Conservation (phyloP, 2,329 filamentous ascomycete genomes). For the Calonectria hongkongensis region DNA sequence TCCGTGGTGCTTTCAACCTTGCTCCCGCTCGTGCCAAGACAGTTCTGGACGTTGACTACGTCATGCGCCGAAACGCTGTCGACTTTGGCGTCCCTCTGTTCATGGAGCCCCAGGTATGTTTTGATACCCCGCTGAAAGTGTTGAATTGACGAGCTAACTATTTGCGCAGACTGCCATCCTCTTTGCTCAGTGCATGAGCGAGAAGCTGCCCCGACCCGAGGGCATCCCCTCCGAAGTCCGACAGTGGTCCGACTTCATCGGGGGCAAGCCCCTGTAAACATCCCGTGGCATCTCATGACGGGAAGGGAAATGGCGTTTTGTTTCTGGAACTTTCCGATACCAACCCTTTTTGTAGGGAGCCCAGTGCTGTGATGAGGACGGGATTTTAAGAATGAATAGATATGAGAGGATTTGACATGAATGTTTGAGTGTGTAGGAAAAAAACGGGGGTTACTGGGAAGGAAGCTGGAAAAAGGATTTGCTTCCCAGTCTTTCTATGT, state of each 20-base stretch:
- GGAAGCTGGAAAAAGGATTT: slow-evolving; percentile 32
- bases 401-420: slow-evolving; percentile 19
- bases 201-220: slow-evolving; percentile 92
- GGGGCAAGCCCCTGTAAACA: slow-evolving; percentile 84
- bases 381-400: slow-evolving; percentile 28
- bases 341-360: slow-evolving; percentile 33
- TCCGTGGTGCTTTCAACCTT: slow-evolving; percentile 96
- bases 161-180: slow-evolving; percentile 87
- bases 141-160: slow-evolving; percentile 55
- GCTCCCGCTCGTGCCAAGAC: slow-evolving; percentile 89
- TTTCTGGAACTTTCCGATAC: slow-evolving; percentile 47
- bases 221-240: slow-evolving; percentile 94
- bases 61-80: slow-evolving; percentile 98
- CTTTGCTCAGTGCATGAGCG: slow-evolving; percentile 97
- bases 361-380: slow-evolving; percentile 32
- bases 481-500: slow-evolving; percentile 35
- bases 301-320: slow-evolving; percentile 48
- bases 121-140: slow-evolving; percentile 39
- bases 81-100: slow-evolving; percentile 98
- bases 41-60: slow-evolving; percentile 93
- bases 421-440: slow-evolving; percentile 3
- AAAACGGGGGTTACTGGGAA: slow-evolving; percentile 31
- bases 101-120: slow-evolving; percentile 95
- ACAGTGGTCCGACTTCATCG: slow-evolving; percentile 96
- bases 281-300: slow-evolving; percentile 28